Evolutionary conservation across 805 yeast genomes (phyloP).

Genomic region (Lipomyces spencermartinsiae): DNA sequence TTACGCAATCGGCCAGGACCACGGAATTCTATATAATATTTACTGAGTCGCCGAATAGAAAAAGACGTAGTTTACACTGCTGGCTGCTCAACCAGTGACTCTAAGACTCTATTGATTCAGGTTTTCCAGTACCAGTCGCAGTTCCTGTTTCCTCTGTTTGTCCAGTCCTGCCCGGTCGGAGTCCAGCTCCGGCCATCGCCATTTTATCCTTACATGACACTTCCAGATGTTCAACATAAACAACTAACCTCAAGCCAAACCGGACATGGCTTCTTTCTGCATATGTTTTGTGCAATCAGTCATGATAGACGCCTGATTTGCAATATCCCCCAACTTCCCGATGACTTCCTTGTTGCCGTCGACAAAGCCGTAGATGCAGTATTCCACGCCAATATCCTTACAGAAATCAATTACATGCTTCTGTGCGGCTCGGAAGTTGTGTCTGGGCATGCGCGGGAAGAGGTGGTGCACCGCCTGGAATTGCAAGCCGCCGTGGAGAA

Average conservation of each 20-base stretch:
- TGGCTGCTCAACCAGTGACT: no score
- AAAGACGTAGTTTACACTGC: no score
- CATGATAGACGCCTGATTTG: constrained; percentile 77
- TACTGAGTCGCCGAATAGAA: no score
- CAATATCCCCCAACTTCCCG: constrained; percentile 71
- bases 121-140: no score
- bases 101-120: no score
- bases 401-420: constrained; percentile 76
- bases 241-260: background rate
- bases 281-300: constrained; percentile 73
- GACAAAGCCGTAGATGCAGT: constrained; percentile 83
- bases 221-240: no score
- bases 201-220: no score
- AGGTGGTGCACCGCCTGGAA: constrained; percentile 91
- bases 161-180: no score
- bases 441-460: constrained; percentile 88
- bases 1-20: no score
- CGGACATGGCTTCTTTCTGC: constrained; percentile 53
- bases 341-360: constrained; percentile 78
- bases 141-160: no score
- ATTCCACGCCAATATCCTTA: constrained; percentile 73
- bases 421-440: constrained; percentile 79
- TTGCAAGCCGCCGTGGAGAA: constrained; percentile 89
- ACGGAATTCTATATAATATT: no score
- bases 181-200: no score